Conservation (phyloP, 192 early-diverging fungal genomes). For the Spinellus fusiger region DNA sequence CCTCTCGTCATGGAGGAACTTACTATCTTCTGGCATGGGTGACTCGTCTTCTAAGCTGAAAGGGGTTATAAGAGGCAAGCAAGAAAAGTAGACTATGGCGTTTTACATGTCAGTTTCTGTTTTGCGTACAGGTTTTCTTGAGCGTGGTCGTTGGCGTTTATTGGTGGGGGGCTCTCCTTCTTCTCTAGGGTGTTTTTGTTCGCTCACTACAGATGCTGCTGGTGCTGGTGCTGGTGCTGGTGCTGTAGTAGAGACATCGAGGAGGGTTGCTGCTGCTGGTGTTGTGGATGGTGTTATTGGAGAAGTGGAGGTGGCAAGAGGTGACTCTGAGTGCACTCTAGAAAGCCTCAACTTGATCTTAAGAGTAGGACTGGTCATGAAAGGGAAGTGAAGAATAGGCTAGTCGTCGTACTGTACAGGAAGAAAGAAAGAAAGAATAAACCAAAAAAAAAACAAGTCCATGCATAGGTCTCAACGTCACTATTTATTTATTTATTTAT, state of each 20-base stretch:
- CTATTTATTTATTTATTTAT: no score
- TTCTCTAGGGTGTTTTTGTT: slow-evolving; percentile 1
- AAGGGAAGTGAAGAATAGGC: neutral
- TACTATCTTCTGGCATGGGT: no score
- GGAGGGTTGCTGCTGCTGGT: neutral
- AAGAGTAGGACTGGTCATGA: slow-evolving; percentile 7
- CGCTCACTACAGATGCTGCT: neutral
- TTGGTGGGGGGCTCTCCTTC: neutral
- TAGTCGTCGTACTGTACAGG: neutral
- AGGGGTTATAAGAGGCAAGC: neutral
- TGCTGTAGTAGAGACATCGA: neutral
- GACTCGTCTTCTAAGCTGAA: neutral
- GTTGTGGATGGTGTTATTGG: neutral
- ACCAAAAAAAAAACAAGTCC: neutral
- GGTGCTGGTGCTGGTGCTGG: slow-evolving; percentile 1
- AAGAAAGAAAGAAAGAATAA: neutral
- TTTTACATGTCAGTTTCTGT: neutral
- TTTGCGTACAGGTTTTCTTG: slow-evolving; percentile 3
- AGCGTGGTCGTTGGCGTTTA: neutral
- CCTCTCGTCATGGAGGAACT: neutral
- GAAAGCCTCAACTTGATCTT: slow-evolving; percentile 14
- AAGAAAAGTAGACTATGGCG: neutral
- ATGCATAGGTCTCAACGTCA: no score
- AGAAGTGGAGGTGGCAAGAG: slow-evolving; percentile 3
- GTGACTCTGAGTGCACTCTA: slow-evolving; percentile 5